Evolutionary conservation across 2,329 filamentous ascomycete species (phyloP).

Genomic region (Cladosporium sphaerospermum): DNA sequence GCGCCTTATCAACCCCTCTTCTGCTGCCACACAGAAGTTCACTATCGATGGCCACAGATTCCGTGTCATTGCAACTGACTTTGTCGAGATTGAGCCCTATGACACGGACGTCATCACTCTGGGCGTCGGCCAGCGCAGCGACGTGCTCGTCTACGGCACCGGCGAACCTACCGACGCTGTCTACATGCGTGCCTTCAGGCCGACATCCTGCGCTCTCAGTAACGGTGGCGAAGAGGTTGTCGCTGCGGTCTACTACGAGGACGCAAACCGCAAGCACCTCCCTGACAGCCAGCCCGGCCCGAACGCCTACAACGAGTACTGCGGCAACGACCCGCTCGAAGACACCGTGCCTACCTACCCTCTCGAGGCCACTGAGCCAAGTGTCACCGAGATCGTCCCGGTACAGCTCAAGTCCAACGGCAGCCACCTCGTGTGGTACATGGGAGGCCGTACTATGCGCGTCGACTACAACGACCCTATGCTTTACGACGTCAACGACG

Average conservation of each 20-base stretch:
- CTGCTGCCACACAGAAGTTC: conserved; percentile 37
- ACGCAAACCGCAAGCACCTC: conserved; percentile 44
- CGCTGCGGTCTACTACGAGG: conserved; percentile 61
- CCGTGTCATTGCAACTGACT: conserved; percentile 39
- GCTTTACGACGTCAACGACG: conserved; percentile 32
- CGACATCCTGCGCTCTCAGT: conserved; percentile 33
- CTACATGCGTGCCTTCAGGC: conserved; percentile 14
- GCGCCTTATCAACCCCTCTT: conserved; percentile 39
- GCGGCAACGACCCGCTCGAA: conserved; percentile 53
- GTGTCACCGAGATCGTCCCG: conserved; percentile 36
- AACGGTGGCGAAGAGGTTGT: conserved; percentile 38
- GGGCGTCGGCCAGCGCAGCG: conserved; percentile 37
- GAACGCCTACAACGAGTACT: conserved; percentile 33
- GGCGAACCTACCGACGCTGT: conserved; percentile 18
- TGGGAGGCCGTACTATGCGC: conserved; percentile 47
- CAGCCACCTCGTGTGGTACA: conserved; percentile 51
- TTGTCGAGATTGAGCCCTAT: conserved; percentile 39
- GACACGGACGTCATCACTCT: conserved; percentile 34
- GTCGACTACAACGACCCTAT: conserved; percentile 40
- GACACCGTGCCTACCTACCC: conserved; percentile 48
- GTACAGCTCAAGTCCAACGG: conserved; percentile 39
- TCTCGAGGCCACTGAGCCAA: conserved; percentile 34
- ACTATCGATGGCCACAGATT: conserved; percentile 40
- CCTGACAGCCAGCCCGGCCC: conserved; percentile 40
- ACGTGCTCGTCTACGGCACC: conserved; percentile 33